Evolutionary conservation across 495 filamentous ascomycete genomes (phyloP), one percentile per base, ranked within the genome.

Genomic region (Terfezia claveryi): DNA sequence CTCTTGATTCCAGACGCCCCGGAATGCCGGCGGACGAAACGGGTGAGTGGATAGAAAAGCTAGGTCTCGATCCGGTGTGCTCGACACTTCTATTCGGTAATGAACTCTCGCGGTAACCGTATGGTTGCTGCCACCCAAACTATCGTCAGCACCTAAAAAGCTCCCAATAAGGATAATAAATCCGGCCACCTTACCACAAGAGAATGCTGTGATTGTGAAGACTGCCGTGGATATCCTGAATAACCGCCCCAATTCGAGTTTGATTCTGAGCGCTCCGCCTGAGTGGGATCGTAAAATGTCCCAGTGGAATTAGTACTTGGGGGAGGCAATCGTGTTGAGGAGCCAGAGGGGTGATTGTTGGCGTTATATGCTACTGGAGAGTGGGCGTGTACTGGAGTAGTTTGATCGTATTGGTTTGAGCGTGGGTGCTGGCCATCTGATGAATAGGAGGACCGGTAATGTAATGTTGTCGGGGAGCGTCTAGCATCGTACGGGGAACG

Each of bases 371-470:
- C 14, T 12, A 27, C 36, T 27, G 50, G n/a, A 2, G n/a, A 50
- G 51, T 55, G 54, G 44, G 49, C 16, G 41, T 62, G 62, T 50
- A 58, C 58, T 55, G 62, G 62, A 46, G 55, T 56, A 54, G 32
- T 54, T 36, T 36, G 51, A 59, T 56, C 50, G 58, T 62, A 58
- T 61, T 55, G 51, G 27, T 59, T 57, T 54, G 51, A 54, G 52
- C 37, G 61, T 41, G 57, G 62, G 56, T 61, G 62, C 57, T 61
- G 62, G 49, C 64, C 62, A 52, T 62, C 61, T 61, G 62, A 62
- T 54, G 62, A 62, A 64, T 64, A 65, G 59, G 62, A 65, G 55
- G 62, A 54, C 38, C 62, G 62, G 58, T 55, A 44, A 36, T 64
- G 61, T 51, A 59, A 59, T 59, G 61, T 55, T 56, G 61, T 55